Base-by-base conservation (phyloP, 129 eudicot species). In the Tagetes patula region DNA sequence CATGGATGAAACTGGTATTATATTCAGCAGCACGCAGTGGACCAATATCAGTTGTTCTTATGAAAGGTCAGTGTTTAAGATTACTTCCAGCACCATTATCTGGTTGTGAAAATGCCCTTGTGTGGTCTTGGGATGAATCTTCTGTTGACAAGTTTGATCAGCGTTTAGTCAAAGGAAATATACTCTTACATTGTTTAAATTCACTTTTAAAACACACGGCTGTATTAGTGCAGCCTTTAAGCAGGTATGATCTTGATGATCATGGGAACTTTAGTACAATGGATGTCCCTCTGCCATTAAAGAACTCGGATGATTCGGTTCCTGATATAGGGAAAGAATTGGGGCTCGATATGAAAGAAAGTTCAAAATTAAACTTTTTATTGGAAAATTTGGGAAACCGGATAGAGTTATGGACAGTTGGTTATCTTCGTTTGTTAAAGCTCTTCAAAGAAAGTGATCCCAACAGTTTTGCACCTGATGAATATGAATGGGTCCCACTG, bases 91-190 rank as follows among this genome's bases (percentile, higher is more conserved):
- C 96, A 52, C 99, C 99, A 11, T 82, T 95, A 74, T 89, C 99
- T 65, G 96, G 99, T 38, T 95, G 97, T 73, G 96, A 90, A 75
- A 95, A 90, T 75, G 99, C 99, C 54, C 87, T 90, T 45, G 75
- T 95, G 66, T 95, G 99, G 99, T 95, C 99, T 46, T 95, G 97
- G 99, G 89, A 95, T 84, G 96, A 89, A 58, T 88, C 96, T 47
- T 77, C 89, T 3, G 74, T 86, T 76, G 97, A 89, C 40, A 95
- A 86, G 81, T 83, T 83, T 67, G 88, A 90, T 61, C 97, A 96
- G 61, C 81, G 81, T 74, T 82, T 95, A 73, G 91, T 95, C 63
- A 90, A 85, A 80, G 99, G 99, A 82, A 86, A 82, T 73, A 85
- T 95, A 65, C 97, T 95, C 39, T 71, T 95, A 65, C 99, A 95